These are phyloP conservation scores for Pestalotiopsis sp. DNA, from an alignment of 2,329 filamentous ascomycete species.

Conservation along the genomic window DNA sequence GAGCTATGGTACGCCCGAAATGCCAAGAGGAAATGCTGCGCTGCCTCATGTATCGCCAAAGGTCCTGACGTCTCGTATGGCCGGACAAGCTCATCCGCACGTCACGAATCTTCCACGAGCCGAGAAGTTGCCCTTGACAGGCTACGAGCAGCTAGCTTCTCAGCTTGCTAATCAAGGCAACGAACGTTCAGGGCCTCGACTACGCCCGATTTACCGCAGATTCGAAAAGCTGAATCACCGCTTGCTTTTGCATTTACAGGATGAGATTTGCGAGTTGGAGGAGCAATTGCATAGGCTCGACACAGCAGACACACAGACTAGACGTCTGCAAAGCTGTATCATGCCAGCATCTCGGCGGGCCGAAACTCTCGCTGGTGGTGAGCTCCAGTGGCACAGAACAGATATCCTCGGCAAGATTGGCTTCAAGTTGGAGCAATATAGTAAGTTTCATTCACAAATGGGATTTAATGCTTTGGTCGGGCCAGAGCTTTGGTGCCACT, in stretches of 20 bases:
- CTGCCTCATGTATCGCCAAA: conserved; percentile 38
- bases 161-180: conserved; percentile 45
- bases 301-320: conserved; percentile 51
- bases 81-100: conserved; percentile 25
- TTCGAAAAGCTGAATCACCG: conserved; percentile 85
- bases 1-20: conserved; percentile 44
- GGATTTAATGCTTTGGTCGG: not conserved
- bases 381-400: conserved; percentile 62
- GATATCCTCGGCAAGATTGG: conserved; percentile 65
- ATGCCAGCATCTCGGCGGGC: conserved; percentile 62
- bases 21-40: conserved; percentile 41
- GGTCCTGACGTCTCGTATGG: conserved; percentile 36
- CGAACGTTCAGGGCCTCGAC: conserved; percentile 21
- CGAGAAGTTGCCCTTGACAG: conserved; percentile 50
- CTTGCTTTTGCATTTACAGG: conserved; percentile 79
- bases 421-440: conserved; percentile 69
- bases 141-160: conserved; percentile 66
- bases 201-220: conserved; percentile 73
- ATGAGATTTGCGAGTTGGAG: conserved; percentile 81
- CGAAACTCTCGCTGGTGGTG: conserved; percentile 55
- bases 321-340: conserved; percentile 44
- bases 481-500: not conserved
- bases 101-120: conserved; percentile 39
- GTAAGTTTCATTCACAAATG: conserved; percentile 43
- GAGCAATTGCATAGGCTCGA: conserved; percentile 75